Evolutionary conservation across 2,329 filamentous ascomycete genomes (phyloP).

Genomic region (Pseudogymnoascus sp.): DNA sequence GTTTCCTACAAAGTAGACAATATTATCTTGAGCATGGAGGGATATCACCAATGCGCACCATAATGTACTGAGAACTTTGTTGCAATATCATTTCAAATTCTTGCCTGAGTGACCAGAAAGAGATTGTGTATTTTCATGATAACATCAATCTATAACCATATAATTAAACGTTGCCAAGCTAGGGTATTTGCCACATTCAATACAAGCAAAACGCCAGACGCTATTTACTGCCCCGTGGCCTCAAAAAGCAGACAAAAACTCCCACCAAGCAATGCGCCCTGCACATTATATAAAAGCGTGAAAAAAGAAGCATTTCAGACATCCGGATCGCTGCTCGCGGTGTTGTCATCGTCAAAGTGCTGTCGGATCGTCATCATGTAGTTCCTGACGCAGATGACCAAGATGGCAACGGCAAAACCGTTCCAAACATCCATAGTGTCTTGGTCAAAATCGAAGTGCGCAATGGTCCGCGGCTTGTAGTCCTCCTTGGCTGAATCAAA

Average conservation of each 20-base stretch:
- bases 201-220: conserved; percentile 3
- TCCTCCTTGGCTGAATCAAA: conserved; percentile 25
- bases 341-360: not conserved
- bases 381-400: conserved; percentile 26
- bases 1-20: not conserved
- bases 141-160: not conserved
- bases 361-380: conserved; percentile 16
- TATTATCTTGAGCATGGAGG: too few relatives aligned
- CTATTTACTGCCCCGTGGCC: not conserved
- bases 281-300: not conserved
- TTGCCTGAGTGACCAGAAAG: not conserved
- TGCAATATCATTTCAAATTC: not conserved
- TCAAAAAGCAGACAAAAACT: not conserved
- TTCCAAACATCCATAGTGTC: conserved; percentile 29
- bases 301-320: not conserved
- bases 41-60: not conserved
- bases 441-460: conserved; percentile 25
- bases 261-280: not conserved
- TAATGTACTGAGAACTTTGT: not conserved
- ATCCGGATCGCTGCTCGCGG: not conserved
- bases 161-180: not conserved
- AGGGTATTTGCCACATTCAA: conserved; percentile 10
- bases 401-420: conserved; percentile 28
- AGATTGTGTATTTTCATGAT: not conserved
- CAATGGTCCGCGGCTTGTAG: conserved; percentile 22